Percentiles rank a stretch among this genome's conserved stretches.
Evolutionary conservation across 768 basidiomycete genomes (phyloP).

Genomic region (Coprinopsis marcescibilis): DNA sequence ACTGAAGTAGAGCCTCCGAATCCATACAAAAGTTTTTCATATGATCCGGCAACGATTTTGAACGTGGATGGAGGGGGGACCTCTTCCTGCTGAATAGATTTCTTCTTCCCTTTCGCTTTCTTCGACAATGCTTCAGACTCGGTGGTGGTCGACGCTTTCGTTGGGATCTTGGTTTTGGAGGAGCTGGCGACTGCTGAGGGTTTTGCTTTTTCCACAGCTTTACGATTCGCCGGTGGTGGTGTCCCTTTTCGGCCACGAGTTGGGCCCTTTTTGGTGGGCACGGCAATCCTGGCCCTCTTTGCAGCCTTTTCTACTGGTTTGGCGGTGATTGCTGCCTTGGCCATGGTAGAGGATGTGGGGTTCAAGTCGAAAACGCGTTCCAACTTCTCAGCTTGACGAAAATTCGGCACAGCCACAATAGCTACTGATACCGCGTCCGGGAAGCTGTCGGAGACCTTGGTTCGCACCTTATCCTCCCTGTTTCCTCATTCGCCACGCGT

Average conservation of each 20-base stretch:
- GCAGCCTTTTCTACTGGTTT: constrained; percentile 15
- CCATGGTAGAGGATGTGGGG: constrained; percentile 2
- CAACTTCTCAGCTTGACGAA: background rate
- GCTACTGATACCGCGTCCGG: too few relatives aligned
- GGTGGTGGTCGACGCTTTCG: constrained; percentile 1
- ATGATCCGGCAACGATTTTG: constrained; percentile 87
- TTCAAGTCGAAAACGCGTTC: background rate
- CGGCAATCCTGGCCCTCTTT: constrained; percentile 24
- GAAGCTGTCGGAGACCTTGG: too few relatives aligned
- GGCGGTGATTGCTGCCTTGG: constrained; percentile 3
- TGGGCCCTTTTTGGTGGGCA: constrained; percentile 12
- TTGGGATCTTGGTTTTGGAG: constrained; percentile 10
- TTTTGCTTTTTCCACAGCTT: constrained; percentile 4
- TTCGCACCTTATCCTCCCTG: too few relatives aligned
- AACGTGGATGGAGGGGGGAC: constrained; percentile 53
- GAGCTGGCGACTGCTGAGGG: constrained; percentile 9
- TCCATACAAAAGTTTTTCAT: constrained; percentile 94
- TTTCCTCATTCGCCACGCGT: too few relatives aligned
- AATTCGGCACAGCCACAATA: constrained; percentile 4
- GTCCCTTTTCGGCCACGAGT: constrained; percentile 15
- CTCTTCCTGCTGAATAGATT: constrained; percentile 17
- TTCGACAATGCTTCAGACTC: constrained; percentile 1
- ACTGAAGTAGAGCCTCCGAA: constrained; percentile 57
- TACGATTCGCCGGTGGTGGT: background rate
- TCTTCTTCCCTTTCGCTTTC: constrained; percentile 20